Conservation (phyloP, 345 rosid species). For the Gossypium herbaceum region DNA sequence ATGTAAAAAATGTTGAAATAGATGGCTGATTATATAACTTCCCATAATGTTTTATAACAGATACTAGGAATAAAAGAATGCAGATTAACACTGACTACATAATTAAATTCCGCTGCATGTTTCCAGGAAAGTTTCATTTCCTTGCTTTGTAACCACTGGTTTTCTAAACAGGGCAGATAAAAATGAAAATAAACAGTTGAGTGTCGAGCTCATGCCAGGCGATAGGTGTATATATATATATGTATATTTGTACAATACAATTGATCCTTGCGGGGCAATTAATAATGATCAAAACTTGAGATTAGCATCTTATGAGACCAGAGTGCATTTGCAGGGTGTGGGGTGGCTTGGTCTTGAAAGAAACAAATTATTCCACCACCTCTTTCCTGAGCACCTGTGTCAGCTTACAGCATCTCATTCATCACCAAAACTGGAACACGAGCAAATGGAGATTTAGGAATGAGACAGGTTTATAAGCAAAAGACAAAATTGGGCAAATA, state of each 20-base stretch:
- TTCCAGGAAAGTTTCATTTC: not conserved
- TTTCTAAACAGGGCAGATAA: not conserved
- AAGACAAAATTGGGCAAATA: not conserved
- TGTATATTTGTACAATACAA: not conserved
- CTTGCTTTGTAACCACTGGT: not conserved
- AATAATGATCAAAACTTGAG: conserved; percentile 17
- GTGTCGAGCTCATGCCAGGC: not conserved
- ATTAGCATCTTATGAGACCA: conserved; percentile 18
- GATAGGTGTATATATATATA: not conserved
- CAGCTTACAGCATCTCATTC: conserved; percentile 16
- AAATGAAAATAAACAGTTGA: not conserved
- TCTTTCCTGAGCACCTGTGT: conserved; percentile 21
- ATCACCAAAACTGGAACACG: conserved; percentile 41
- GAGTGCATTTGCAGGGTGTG: conserved; percentile 17
- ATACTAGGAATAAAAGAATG: not conserved
- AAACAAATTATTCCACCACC: conserved; percentile 15
- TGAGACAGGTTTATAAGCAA: not conserved
- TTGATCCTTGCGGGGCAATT: not conserved
- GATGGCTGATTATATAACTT: no score
- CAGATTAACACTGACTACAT: not conserved
- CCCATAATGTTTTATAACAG: not conserved
- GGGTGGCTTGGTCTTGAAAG: not conserved
- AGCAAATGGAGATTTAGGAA: conserved; percentile 12
- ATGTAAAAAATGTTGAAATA: no score
- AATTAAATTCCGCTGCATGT: not conserved